Evolutionary conservation across 805 yeast genomes (phyloP).

Genomic region (Limtongozyma cylindracea): DNA sequence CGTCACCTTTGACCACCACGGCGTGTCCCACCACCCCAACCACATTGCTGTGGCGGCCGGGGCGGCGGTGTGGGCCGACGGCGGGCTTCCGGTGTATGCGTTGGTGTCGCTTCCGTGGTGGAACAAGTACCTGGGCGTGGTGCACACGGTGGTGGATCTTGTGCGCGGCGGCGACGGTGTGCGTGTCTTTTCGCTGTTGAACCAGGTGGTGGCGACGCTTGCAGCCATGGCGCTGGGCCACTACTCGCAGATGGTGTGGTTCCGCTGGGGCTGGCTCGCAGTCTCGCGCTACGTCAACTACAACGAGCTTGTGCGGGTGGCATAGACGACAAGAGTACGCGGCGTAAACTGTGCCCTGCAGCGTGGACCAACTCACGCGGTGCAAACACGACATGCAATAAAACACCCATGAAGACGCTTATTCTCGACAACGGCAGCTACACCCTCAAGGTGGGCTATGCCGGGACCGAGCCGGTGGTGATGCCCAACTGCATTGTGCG

Average conservation of each 20-base stretch:
- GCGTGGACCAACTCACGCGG: too few species aligned
- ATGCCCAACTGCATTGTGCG: slow-evolving; percentile 46
- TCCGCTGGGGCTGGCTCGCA: slow-evolving; percentile 68
- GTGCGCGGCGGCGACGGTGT: too few species aligned
- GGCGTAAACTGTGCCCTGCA: too few species aligned
- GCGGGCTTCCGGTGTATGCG: slow-evolving; percentile 10
- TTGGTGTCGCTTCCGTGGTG: slow-evolving; percentile 8
- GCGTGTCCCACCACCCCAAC: slow-evolving; percentile 1
- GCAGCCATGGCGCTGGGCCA: slow-evolving; percentile 71
- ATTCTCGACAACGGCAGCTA: slow-evolving; percentile 84
- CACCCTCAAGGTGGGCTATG: slow-evolving; percentile 29
- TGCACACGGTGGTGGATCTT: too few species aligned
- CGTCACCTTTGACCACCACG: slow-evolving; percentile 28
- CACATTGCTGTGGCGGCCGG: too few species aligned
- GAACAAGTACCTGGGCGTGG: slow-evolving; percentile 13
- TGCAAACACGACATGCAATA: too few species aligned
- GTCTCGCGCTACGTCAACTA: slow-evolving; percentile 54
- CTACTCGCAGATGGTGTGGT: slow-evolving; percentile 86
- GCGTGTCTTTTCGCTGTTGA: slow-evolving; percentile 8
- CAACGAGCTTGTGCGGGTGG: too few species aligned
- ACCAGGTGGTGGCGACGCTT: slow-evolving; percentile 16
- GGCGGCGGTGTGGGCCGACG: slow-evolving; percentile 8
- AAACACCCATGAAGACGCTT: too few species aligned
- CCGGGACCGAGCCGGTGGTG: slow-evolving; percentile 11
- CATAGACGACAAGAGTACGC: too few species aligned